Evolutionary conservation across 2,329 filamentous ascomycete species (phyloP).

Genomic region (Aspergillus carbonarius): DNA sequence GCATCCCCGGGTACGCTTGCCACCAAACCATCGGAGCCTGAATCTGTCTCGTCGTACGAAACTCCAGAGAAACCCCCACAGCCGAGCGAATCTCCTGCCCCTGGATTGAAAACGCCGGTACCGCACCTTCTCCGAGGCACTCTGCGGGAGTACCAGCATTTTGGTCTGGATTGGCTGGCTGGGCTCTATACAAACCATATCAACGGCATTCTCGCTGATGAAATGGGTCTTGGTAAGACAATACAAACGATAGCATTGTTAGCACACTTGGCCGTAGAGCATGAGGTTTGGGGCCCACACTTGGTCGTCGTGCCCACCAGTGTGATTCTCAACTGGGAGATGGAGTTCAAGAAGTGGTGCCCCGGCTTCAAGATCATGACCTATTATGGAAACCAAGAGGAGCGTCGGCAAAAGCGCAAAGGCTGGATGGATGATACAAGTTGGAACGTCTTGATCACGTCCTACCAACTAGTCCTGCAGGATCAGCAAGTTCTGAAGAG

Average conservation of each 20-base stretch:
- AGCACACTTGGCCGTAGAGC: conserved; percentile 85
- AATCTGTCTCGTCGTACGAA: conserved; percentile 45
- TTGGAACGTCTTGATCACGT: conserved; percentile 98
- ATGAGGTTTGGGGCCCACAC: conserved; percentile 94
- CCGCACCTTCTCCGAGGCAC: conserved; percentile 84
- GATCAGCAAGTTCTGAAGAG: conserved; percentile 93
- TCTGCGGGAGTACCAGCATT: conserved; percentile 92
- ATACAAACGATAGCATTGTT: conserved; percentile 96
- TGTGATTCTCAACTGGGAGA: conserved; percentile 99
- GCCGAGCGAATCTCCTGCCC: conserved; percentile 41
- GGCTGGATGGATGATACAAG: conserved; percentile 92
- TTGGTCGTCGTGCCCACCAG: conserved; percentile 95
- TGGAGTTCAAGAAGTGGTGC: conserved; percentile 99
- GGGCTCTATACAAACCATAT: conserved; percentile 88
- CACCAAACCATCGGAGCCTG: conserved; percentile 46
- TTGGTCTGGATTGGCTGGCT: conserved; percentile 95
- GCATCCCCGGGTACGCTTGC: conserved; percentile 44
- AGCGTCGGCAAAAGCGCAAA: conserved; percentile 83
- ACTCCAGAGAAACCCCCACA: conserved; percentile 35
- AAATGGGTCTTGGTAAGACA: conserved; percentile 98
- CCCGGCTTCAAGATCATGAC: conserved; percentile 97
- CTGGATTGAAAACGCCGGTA: conserved; percentile 64
- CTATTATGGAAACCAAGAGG: conserved; percentile 92
- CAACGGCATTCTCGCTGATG: conserved; percentile 94
- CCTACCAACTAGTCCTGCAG: conserved; percentile 92